Percentiles rank a stretch among this genome's conserved stretches.
Evolutionary conservation across 108 stramenopile species (phyloP).

Genomic region (Discostella stelligeroides): DNA sequence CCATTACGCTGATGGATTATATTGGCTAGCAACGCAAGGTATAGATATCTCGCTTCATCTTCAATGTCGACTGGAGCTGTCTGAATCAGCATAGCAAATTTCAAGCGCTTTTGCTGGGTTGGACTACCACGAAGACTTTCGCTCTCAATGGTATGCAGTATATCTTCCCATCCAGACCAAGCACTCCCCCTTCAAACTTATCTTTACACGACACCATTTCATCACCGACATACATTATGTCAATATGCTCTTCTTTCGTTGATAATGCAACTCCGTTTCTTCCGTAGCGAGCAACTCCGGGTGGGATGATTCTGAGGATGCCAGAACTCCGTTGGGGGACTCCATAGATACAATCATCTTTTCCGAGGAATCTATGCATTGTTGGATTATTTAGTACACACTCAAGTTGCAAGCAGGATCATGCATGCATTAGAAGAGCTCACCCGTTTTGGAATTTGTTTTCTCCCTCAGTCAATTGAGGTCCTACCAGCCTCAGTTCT

Average conservation of each 20-base stretch:
- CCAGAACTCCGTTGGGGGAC: conserved; percentile 69
- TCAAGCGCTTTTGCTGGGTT: conserved; percentile 29
- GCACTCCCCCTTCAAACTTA: conserved; percentile 75
- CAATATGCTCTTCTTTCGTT: conserved; percentile 53
- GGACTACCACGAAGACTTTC: conserved; percentile 55
- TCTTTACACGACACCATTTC: conserved; percentile 65
- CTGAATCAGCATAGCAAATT: neutral
- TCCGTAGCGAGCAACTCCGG: conserved; percentile 29
- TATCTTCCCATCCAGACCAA: conserved; percentile 65
- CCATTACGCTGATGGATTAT: conserved; percentile 18
- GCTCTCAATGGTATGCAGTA: conserved; percentile 72
- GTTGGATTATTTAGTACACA: no score
- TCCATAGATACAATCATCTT: conserved; percentile 71
- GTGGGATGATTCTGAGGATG: conserved; percentile 58
- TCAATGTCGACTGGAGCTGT: conserved; percentile 12
- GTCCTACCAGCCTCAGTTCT: conserved; percentile 56
- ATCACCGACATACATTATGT: conserved; percentile 64
- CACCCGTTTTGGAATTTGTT: conserved; percentile 80
- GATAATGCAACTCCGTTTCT: conserved; percentile 22
- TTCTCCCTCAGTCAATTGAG: conserved; percentile 61
- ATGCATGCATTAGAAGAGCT: no score
- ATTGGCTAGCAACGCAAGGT: conserved; percentile 31
- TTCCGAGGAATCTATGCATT: conserved; percentile 57
- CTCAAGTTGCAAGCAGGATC: no score
- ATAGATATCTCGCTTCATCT: conserved; percentile 16